Conservation (phyloP, 345 rosid genomes). For the Eucalyptus leucophloia region DNA sequence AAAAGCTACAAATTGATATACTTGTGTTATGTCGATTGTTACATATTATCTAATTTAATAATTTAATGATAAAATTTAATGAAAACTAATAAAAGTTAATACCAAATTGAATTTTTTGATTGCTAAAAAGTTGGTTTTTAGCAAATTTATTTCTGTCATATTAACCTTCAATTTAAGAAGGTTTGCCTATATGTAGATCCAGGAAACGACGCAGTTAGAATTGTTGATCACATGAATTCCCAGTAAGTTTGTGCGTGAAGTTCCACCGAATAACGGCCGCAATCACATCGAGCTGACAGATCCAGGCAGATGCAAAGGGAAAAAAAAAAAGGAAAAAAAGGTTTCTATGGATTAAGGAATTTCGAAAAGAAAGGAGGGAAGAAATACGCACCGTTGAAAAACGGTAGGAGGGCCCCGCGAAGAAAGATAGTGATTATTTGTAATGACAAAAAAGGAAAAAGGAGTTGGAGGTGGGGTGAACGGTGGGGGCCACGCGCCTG, state of each 20-base stretch:
- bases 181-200: too few species aligned
- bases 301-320: too few species aligned
- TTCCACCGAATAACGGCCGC: background rate
- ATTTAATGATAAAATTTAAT: too few species aligned
- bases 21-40: fast-evolving
- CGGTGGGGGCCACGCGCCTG: background rate
- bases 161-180: too few species aligned
- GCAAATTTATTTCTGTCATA: too few species aligned
- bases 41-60: fast-evolving
- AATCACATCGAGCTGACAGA: background rate
- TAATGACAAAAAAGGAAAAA: background rate
- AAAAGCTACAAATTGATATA: fast-evolving
- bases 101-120: too few species aligned
- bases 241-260: background rate
- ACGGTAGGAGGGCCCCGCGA: background rate
- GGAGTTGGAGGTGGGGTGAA: background rate
- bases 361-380: background rate
- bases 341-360: background rate
- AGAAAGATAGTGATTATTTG: background rate
- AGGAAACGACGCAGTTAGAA: background rate
- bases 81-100: fast-evolving
- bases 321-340: background rate
- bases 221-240: background rate
- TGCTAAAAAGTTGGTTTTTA: too few species aligned
- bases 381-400: background rate